A percentile compares a stretch with the other conserved stretches of the same genome.
phyloP scores from a whole-genome alignment of 169 alveolate species.

The Besnoitia besnoiti region DNA sequence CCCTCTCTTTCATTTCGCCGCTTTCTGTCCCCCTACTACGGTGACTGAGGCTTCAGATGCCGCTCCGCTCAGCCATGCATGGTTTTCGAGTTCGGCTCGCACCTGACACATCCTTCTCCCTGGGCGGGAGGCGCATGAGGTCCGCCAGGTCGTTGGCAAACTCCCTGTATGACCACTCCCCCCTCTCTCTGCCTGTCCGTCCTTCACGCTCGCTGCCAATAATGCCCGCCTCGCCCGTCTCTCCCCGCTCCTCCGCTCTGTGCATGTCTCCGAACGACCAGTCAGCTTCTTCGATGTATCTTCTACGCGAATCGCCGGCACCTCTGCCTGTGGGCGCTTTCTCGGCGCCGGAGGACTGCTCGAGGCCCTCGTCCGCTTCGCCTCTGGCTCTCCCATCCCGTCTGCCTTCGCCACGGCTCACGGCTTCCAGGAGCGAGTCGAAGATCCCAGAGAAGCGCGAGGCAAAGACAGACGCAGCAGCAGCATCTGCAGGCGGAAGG shows the following conservation, averaged over 20 bases:
- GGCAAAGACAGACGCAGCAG: not conserved
- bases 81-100: too few species aligned
- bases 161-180: not conserved
- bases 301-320: not conserved
- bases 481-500: not conserved
- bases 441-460: not conserved
- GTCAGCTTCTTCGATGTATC: not conserved
- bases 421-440: not conserved
- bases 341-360: not conserved
- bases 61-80: too few species aligned
- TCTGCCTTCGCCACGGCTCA: not conserved
- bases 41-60: too few species aligned
- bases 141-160: not conserved
- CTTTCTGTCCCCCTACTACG: not conserved
- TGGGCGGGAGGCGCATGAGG: conserved; percentile 4
- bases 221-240: conserved; percentile 4
- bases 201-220: not conserved
- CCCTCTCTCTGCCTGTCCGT: not conserved
- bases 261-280: not conserved
- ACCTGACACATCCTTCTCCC: conserved; percentile 31
- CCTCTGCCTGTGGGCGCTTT: not conserved
- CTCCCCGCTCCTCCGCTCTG: not conserved
- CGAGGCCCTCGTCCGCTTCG: not conserved
- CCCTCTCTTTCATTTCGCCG: too few species aligned
- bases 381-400: not conserved